Percentiles rank a stretch among this genome's conserved stretches.
These are phyloP conservation scores for Plantago elongata DNA, from an alignment of 257 asterid genomes.

Conservation along the genomic window DNA sequence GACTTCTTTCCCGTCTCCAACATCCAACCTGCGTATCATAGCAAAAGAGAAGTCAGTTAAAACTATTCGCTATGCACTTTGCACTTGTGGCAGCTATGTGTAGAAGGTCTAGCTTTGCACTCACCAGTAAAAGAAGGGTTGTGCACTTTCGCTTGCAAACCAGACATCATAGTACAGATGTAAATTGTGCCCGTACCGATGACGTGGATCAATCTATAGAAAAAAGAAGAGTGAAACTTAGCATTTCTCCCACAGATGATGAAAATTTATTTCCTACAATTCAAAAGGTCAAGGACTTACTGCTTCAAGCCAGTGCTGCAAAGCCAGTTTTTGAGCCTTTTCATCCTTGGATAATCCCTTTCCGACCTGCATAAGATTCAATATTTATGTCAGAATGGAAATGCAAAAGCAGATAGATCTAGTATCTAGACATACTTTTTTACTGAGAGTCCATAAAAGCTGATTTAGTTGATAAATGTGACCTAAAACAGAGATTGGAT, in stretches of 20 bases:
- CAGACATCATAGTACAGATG: conserved; percentile 82
- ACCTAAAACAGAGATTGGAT: not conserved
- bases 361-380: conserved; percentile 58
- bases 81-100: not conserved
- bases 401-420: not conserved
- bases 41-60: not conserved
- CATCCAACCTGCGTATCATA: conserved; percentile 63
- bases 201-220: conserved; percentile 92
- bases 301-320: conserved; percentile 98
- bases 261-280: not conserved
- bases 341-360: conserved; percentile 94
- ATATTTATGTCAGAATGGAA: not conserved
- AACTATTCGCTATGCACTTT: not conserved
- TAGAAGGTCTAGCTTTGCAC: conserved; percentile 8
- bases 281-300: conserved; percentile 39
- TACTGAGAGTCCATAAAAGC: no score
- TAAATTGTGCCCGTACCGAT: conserved; percentile 90
- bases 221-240: not conserved
- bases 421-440: no score
- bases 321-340: conserved; percentile 86
- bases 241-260: not conserved
- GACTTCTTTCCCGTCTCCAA: conserved; percentile 89
- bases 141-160: conserved; percentile 80
- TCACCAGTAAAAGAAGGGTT: conserved; percentile 97
- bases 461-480: not conserved